phyloP scores from a whole-genome alignment of 2,329 filamentous ascomycete genomes.

The Xylaria sp. region DNA sequence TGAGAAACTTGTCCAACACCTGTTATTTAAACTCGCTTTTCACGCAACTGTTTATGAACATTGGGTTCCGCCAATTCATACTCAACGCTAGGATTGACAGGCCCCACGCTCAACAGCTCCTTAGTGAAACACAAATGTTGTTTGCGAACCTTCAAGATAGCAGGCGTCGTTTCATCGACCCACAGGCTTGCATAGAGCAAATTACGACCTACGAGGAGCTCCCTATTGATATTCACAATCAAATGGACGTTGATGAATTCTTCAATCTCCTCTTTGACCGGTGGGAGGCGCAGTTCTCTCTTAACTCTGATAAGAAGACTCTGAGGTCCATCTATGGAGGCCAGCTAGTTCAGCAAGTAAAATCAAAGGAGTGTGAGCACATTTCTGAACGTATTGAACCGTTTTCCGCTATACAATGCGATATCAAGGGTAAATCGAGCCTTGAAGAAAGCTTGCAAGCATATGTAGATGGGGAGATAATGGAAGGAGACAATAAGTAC shows the following conservation, averaged over 20 bases:
- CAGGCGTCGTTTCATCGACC: conserved; percentile 77
- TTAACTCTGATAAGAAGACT: conserved; percentile 71
- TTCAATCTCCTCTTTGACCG: conserved; percentile 93
- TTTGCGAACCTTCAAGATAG: conserved; percentile 90
- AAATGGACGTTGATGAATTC: conserved; percentile 99
- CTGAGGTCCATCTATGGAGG: conserved; percentile 91
- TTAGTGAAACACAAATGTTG: conserved; percentile 80
- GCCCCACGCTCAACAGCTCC: conserved; percentile 69
- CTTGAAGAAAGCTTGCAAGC: conserved; percentile 89
- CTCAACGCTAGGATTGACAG: conserved; percentile 70
- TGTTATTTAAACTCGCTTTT: conserved; percentile 97
- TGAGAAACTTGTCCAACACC: conserved; percentile 93
- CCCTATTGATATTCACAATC: conserved; percentile 84
- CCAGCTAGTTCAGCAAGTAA: conserved; percentile 91
- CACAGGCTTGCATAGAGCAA: conserved; percentile 74
- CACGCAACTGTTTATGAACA: conserved; percentile 96
- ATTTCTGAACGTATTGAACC: conserved; percentile 90
- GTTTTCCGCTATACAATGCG: conserved; percentile 94
- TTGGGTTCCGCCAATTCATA: conserved; percentile 86
- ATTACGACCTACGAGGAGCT: conserved; percentile 86
- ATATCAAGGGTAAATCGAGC: conserved; percentile 89
- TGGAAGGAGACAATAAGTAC: conserved; percentile 99
- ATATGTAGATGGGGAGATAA: conserved; percentile 95
- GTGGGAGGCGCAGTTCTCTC: conserved; percentile 83
- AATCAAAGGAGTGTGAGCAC: conserved; percentile 92